phyloP scores from a whole-genome alignment of 2,329 filamentous ascomycete genomes.

The Aspergillus flavus region DNA sequence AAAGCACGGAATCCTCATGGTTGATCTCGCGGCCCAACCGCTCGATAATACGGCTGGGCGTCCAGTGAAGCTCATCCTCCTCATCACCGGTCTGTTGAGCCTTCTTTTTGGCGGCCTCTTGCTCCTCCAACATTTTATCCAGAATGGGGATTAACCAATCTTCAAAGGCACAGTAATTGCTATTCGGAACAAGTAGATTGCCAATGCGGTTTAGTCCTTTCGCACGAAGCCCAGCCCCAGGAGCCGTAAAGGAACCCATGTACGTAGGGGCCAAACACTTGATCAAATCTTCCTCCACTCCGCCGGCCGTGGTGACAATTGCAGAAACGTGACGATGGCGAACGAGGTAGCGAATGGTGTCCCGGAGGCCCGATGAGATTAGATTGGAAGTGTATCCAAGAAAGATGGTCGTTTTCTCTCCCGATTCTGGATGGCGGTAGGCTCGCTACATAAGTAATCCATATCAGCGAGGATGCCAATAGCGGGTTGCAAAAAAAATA shows the following conservation, averaged over 20 bases:
- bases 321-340: constrained; percentile 90
- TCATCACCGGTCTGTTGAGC: constrained; percentile 43
- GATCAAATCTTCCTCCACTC: constrained; percentile 96
- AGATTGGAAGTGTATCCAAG: constrained; percentile 97
- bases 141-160: constrained; percentile 97
- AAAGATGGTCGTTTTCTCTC: constrained; percentile 86
- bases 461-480: constrained; percentile 5
- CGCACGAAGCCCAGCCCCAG: constrained; percentile 75
- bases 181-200: constrained; percentile 93
- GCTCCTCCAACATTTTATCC: constrained; percentile 91
- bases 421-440: constrained; percentile 79
- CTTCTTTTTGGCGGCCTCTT: constrained; percentile 74
- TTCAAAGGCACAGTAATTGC: constrained; percentile 96
- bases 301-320: constrained; percentile 93
- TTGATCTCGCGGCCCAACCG: constrained; percentile 93
- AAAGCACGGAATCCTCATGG: constrained; percentile 86
- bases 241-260: constrained; percentile 79
- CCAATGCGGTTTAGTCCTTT: constrained; percentile 94
- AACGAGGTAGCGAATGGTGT: constrained; percentile 88
- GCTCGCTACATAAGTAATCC: constrained; percentile 57
- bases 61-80: constrained; percentile 80
- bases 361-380: constrained; percentile 91
- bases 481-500: not conserved
- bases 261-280: constrained; percentile 96
- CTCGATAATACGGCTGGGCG: constrained; percentile 87